Evolutionary conservation across 495 filamentous ascomycete genomes (phyloP), one percentile per base, ranked within the genome.

Genomic region (Aspergillus coremiiformis): DNA sequence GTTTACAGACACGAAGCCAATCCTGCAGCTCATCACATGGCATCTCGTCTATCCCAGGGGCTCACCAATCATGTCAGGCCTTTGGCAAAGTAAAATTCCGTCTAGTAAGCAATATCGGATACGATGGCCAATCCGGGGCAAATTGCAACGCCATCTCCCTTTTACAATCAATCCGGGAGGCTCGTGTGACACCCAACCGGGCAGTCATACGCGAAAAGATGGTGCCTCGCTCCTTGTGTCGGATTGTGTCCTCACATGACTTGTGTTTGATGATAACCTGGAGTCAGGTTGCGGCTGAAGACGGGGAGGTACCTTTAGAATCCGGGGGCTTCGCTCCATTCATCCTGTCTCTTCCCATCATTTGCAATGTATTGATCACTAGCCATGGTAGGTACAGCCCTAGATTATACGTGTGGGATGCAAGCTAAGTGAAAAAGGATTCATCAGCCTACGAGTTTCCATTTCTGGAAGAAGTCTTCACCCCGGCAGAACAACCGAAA

Each of bases 391-490:
- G 23, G 48, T 51, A 30, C 15, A 41, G 17, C 2, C 33, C 14
- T 12, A 17, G 2, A 9, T 37, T 37, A 8, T 37, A 19, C 7
- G 6, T 2, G n/a, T n/a, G 12, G 15, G n/a, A 5, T 44, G 5
- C 3, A 22, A 9, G 43, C 47, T 55, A 46, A 47, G 15, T 30
- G 20, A 44, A 37, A 9, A 44, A 71, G 66, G 68, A 63, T 39
- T 45, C 56, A 26, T 43, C 44, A 17, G 53, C 63, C 39, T 51
- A 66, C 32, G 68, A 69, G 44, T 69, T 65, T 46, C 68, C 68
- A 9, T 71, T 71, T 33, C 51, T 71, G 14, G 58, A 68, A 56
- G 62, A 68, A 29, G 66, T 69, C 0, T 66, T 58, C 37, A 61
- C 62, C 30, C 68, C 68, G 10, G n/a, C 39, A 0, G 60, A 56